Evolutionary conservation across 2,329 filamentous ascomycete species (phyloP).

Genomic region (Polychaeton citri): DNA sequence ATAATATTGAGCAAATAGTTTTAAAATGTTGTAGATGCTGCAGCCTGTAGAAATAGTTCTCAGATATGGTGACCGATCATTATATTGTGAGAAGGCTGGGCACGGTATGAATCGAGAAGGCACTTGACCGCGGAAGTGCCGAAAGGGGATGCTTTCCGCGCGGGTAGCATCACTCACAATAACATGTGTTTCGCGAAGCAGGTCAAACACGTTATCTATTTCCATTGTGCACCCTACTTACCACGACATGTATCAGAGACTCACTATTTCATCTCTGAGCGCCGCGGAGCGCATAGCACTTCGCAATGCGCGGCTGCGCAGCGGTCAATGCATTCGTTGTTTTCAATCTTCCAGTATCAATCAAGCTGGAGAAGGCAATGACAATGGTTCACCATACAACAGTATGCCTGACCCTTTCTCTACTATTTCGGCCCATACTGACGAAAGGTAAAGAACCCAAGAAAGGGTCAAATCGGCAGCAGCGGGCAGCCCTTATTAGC

Average conservation of each 20-base stretch:
- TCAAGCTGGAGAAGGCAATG: slow-evolving; percentile 6
- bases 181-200: slow-evolving; percentile 1
- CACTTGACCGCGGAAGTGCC: no score
- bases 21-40: no score
- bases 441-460: no score
- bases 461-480: slow-evolving; percentile 11
- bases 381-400: slow-evolving; percentile 5
- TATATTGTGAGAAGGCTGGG: no score
- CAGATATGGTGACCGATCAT: no score
- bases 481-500: slow-evolving; percentile 13
- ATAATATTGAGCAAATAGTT: no score
- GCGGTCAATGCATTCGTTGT: slow-evolving; percentile 11
- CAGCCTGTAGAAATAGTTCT: no score
- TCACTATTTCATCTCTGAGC: slow-evolving; percentile 5
- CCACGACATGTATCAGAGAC: slow-evolving; percentile 7
- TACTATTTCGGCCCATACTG: no score
- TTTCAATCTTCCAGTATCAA: slow-evolving; percentile 8
- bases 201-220: slow-evolving; percentile 1
- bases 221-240: no score
- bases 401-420: no score
- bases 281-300: slow-evolving; percentile 8
- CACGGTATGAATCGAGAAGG: no score
- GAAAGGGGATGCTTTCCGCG: slow-evolving; percentile 4
- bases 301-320: slow-evolving; percentile 8
- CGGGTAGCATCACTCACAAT: no score